Evolutionary conservation across 129 eudicot genomes (phyloP).

Genomic region (Ambrosia artemisiifolia): DNA sequence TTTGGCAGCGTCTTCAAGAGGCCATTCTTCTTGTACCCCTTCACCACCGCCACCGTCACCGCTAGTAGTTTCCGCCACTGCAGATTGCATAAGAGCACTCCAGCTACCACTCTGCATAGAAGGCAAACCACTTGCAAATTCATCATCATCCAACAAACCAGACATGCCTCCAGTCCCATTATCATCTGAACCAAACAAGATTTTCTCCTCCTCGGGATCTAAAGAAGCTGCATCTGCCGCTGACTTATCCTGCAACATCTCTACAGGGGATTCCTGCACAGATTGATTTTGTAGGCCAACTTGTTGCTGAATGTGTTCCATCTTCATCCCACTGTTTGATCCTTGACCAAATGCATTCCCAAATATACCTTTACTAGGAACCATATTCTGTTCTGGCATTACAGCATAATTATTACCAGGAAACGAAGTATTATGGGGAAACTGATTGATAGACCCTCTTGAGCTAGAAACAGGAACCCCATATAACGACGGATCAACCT

Average conservation of each 20-base stretch:
- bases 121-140: conserved; percentile 42
- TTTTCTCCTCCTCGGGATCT: conserved; percentile 87
- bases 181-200: conserved; percentile 85
- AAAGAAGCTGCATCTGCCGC: conserved; percentile 42
- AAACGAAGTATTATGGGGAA: conserved; percentile 44
- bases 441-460: conserved; percentile 43
- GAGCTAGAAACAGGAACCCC: conserved; percentile 77
- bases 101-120: conserved; percentile 92
- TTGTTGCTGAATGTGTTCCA: conserved; percentile 42
- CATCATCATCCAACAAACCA: conserved; percentile 48
- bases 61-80: conserved; percentile 85
- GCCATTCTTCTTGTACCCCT: conserved; percentile 60
- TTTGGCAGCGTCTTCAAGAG: conserved; percentile 34
- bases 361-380: conserved; percentile 44
- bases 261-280: conserved; percentile 33
- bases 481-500: conserved; percentile 66
- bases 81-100: conserved; percentile 99
- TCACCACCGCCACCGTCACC: conserved; percentile 25
- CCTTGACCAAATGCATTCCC: conserved; percentile 52
- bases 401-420: conserved; percentile 48
- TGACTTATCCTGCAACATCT: conserved; percentile 35
- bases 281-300: conserved; percentile 37
- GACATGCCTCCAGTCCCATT: conserved; percentile 42
- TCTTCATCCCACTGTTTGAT: conserved; percentile 32
- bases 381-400: conserved; percentile 41